Conservation (phyloP, 2,329 filamentous ascomycete genomes). For the Alternaria hordeiaustralica region DNA sequence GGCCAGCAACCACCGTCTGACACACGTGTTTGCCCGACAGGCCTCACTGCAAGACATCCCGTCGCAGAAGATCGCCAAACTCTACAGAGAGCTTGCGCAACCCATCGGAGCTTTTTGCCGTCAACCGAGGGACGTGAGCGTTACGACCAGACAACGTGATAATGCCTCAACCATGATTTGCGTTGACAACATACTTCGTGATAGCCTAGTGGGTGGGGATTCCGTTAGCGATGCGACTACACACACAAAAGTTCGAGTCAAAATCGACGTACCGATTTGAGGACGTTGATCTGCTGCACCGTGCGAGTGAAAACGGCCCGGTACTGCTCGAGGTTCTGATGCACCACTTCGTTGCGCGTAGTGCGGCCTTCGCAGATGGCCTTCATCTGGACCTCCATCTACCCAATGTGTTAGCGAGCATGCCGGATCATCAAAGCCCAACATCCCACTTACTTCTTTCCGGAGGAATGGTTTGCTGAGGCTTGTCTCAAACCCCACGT, state of each 20-base stretch:
- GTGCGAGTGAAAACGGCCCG: slow-evolving; percentile 84
- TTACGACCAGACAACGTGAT: slow-evolving; percentile 26
- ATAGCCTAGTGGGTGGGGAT: slow-evolving; percentile 40
- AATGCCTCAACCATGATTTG: slow-evolving; percentile 46
- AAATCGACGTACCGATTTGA: slow-evolving; percentile 57
- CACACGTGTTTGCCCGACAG: slow-evolving; percentile 20
- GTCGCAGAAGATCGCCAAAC: slow-evolving; percentile 6
- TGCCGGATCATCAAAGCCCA: slow-evolving; percentile 1
- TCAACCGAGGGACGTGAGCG: slow-evolving; percentile 8
- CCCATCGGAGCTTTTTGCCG: not conserved
- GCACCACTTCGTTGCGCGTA: slow-evolving; percentile 75
- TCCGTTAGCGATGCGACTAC: slow-evolving; percentile 23
- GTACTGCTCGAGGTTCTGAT: slow-evolving; percentile 86
- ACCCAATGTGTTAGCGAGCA: slow-evolving; percentile 19
- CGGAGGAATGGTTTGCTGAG: slow-evolving; percentile 94
- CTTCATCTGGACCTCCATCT: slow-evolving; percentile 96
- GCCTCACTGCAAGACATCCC: slow-evolving; percentile 12
- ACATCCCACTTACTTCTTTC: slow-evolving; percentile 68
- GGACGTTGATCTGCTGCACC: slow-evolving; percentile 71
- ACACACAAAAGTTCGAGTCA: slow-evolving; percentile 13
- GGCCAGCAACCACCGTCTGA: slow-evolving; percentile 6
- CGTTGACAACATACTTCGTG: slow-evolving; percentile 48
- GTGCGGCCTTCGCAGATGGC: slow-evolving; percentile 89
- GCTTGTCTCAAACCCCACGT: slow-evolving; percentile 90
- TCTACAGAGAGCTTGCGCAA: not conserved